Percentiles rank a stretch among this genome's conserved stretches.
phyloP scores from a whole-genome alignment of 164 flowering plant species.

The Vitis amurensis region DNA sequence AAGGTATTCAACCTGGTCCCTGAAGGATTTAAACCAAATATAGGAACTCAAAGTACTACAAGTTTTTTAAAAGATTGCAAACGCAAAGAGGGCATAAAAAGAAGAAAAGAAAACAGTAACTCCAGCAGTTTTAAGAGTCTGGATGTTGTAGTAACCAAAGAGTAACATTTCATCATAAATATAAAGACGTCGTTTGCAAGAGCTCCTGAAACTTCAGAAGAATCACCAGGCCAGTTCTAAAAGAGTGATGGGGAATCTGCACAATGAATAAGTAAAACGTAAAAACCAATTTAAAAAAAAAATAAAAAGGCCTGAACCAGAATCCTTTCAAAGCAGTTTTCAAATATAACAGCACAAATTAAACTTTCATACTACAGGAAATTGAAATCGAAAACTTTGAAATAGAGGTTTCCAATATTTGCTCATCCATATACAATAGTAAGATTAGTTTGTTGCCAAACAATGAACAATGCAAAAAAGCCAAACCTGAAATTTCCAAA shows the following conservation, averaged over 20 bases:
- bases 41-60: constrained; percentile 21
- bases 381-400: background rate
- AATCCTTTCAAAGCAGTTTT: constrained; percentile 7
- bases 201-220: constrained; percentile 62
- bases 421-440: background rate
- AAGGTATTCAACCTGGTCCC: constrained; percentile 9
- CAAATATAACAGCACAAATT: background rate
- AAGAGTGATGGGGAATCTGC: constrained; percentile 51
- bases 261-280: constrained; percentile 36
- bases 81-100: constrained; percentile 1
- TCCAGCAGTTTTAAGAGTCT: constrained; percentile 24
- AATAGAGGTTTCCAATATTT: background rate
- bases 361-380: background rate
- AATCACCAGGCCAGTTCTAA: constrained; percentile 54
- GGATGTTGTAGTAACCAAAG: constrained; percentile 27
- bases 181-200: constrained; percentile 40
- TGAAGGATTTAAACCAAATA: constrained; percentile 22
- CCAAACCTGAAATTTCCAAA: background rate
- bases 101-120: constrained; percentile 20
- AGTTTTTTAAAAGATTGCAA: constrained; percentile 12
- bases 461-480: background rate
- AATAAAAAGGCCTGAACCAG: constrained; percentile 10
- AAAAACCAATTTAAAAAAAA: constrained; percentile 27
- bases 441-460: background rate
- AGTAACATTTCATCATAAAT: constrained; percentile 30